Evolutionary conservation across 495 filamentous ascomycete genomes (phyloP).

Genomic region (Xylaria telfairii): DNA sequence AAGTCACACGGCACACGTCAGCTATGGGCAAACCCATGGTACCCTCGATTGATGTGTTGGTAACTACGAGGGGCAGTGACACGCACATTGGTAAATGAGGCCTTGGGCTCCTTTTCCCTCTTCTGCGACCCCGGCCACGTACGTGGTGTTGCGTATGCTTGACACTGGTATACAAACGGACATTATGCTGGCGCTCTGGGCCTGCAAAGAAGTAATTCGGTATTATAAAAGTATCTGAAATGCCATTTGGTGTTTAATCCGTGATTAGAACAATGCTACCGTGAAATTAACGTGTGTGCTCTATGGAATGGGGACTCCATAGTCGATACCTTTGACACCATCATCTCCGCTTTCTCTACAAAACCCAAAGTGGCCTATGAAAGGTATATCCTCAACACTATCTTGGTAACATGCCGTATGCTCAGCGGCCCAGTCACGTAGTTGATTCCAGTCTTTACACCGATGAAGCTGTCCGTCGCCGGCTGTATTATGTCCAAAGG

Average conservation of each 20-base stretch:
- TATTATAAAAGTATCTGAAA: no score
- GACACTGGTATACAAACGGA: no score
- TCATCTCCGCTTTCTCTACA: slow-evolving; percentile 4
- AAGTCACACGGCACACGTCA: no score
- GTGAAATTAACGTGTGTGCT: background rate
- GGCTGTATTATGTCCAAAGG: slow-evolving; percentile 11
- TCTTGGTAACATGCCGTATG: slow-evolving; percentile 11
- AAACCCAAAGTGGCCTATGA: slow-evolving; percentile 13
- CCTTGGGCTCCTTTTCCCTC: no score
- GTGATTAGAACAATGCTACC: background rate
- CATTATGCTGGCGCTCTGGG: no score
- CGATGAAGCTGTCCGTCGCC: slow-evolving; percentile 14
- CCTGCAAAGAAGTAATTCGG: no score
- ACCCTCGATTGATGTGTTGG: no score
- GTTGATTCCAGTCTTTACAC: slow-evolving; percentile 7
- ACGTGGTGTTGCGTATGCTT: no score
- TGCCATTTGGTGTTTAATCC: background rate
- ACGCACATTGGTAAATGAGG: no score
- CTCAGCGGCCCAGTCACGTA: background rate
- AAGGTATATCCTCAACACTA: slow-evolving; percentile 13
- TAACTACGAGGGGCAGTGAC: no score
- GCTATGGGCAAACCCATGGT: no score
- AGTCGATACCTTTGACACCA: slow-evolving; percentile 15
- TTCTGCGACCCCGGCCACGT: no score
- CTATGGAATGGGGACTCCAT: slow-evolving; percentile 1